Percentiles rank a stretch among this genome's conserved stretches.
phyloP scores from a whole-genome alignment of 1,284 basidiomycete species.

The Leccinum solheimii region DNA sequence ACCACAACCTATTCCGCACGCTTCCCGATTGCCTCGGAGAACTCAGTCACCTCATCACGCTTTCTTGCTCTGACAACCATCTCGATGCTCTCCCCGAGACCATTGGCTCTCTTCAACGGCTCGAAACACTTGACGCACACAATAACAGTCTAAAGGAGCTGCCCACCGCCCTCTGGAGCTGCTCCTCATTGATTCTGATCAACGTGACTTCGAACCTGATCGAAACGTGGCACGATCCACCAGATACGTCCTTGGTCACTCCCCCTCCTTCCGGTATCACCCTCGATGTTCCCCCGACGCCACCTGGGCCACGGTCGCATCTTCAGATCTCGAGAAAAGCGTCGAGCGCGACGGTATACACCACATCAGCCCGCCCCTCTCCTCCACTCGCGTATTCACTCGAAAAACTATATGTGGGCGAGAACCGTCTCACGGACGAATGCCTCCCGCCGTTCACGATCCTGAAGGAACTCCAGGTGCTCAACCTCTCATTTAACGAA shows the following conservation, averaged over 20 bases:
- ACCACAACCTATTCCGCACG: conserved; percentile 85
- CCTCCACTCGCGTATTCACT: conserved; percentile 76
- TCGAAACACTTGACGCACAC: conserved; percentile 84
- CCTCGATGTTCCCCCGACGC: conserved; percentile 24
- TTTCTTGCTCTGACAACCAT: conserved; percentile 91
- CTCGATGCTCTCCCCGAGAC: conserved; percentile 76
- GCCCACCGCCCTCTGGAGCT: conserved; percentile 83
- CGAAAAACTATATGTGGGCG: conserved; percentile 81
- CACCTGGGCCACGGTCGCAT: conserved; percentile 18
- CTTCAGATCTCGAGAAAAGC: conserved; percentile 28
- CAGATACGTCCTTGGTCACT: conserved; percentile 25
- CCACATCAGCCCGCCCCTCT: conserved; percentile 36
- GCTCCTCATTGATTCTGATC: conserved; percentile 70
- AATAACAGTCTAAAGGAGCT: conserved; percentile 88
- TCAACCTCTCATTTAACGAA: conserved; percentile 96
- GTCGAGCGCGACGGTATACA: conserved; percentile 25
- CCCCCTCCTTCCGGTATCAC: conserved; percentile 15
- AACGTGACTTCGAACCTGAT: conserved; percentile 93
- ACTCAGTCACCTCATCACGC: conserved; percentile 66
- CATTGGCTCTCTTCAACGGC: conserved; percentile 76
- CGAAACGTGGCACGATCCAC: conserved; percentile 69
- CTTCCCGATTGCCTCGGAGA: conserved; percentile 83
- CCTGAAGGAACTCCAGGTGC: conserved; percentile 74
- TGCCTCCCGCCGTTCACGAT: conserved; percentile 74
- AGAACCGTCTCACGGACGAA: conserved; percentile 88